Conservation (phyloP, 768 basidiomycete genomes). For the Serendipita vermifera region DNA sequence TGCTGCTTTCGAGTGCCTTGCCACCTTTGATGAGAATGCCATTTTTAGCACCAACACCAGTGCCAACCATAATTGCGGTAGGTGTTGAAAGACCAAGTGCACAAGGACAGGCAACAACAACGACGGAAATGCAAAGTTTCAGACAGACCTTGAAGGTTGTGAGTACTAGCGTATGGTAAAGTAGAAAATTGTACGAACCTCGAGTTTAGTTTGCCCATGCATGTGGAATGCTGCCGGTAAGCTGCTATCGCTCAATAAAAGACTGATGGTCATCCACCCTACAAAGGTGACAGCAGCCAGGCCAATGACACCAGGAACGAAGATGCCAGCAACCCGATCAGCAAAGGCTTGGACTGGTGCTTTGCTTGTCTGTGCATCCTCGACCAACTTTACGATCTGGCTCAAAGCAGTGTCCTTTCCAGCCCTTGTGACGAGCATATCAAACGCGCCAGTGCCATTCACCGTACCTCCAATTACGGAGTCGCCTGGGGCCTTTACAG, state of each 20-base stretch:
- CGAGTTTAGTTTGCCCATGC: constrained; percentile 72
- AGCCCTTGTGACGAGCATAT: constrained; percentile 89
- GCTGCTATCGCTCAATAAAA: constrained; percentile 37
- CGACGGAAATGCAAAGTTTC: constrained; percentile 93
- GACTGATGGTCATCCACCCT: constrained; percentile 66
- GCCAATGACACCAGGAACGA: constrained; percentile 82
- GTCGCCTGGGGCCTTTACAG: constrained; percentile 73
- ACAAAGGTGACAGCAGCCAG: constrained; percentile 73
- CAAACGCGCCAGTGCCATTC: constrained; percentile 93
- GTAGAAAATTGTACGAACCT: constrained; percentile 32
- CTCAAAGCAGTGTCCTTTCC: constrained; percentile 93
- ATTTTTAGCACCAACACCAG: constrained; percentile 90
- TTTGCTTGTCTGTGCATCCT: constrained; percentile 95
- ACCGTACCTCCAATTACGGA: constrained; percentile 91
- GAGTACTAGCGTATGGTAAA: not conserved
- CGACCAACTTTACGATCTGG: constrained; percentile 93
- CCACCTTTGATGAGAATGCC: constrained; percentile 98
- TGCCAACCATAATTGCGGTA: constrained; percentile 98
- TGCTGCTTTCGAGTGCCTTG: constrained; percentile 82
- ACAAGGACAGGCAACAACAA: constrained; percentile 97
- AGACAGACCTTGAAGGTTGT: constrained; percentile 44
- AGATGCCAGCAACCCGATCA: constrained; percentile 86
- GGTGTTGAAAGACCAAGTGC: constrained; percentile 93
- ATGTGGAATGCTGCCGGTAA: constrained; percentile 77
- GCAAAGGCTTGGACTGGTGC: constrained; percentile 97